Percentiles rank a stretch among this genome's conserved stretches.
These are phyloP conservation scores for Paramecium bursaria DNA, from an alignment of 73 alveolate species.

Conservation along the genomic window DNA sequence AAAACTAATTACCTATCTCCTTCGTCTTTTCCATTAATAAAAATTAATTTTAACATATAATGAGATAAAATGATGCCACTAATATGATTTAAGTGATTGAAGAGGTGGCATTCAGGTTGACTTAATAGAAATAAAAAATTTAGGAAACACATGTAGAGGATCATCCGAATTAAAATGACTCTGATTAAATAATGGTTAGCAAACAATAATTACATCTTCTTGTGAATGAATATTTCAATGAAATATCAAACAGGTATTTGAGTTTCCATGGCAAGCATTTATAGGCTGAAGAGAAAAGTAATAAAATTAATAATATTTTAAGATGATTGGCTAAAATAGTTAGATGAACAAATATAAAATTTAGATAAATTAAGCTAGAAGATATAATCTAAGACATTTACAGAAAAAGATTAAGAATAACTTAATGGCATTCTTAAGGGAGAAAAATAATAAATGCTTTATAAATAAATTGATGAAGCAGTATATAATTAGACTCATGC, in stretches of 20 bases:
- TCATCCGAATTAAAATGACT: conserved; percentile 2
- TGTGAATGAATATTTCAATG: conserved; percentile 39
- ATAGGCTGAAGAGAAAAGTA: conserved; percentile 26
- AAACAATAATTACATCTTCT: conserved; percentile 38
- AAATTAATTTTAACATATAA: conserved; percentile 21
- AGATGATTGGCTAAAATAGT: background rate
- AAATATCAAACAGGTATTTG: conserved; percentile 2
- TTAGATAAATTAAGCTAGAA: background rate
- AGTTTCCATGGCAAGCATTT: background rate
- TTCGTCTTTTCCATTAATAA: conserved; percentile 38
- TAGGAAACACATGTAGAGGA: conserved; percentile 28
- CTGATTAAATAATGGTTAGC: conserved; percentile 10
- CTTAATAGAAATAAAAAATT: conserved; percentile 13
- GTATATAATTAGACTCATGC: background rate
- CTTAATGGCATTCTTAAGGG: background rate
- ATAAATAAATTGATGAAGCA: conserved; percentile 23
- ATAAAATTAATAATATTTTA: background rate
- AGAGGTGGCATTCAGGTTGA: background rate
- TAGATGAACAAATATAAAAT: conserved; percentile 13
- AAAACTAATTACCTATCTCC: background rate
- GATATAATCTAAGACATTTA: background rate
- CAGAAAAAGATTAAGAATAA: conserved; percentile 7
- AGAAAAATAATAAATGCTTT: background rate
- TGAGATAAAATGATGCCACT: conserved; percentile 23
- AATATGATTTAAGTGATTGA: background rate